Conservation (phyloP, 106 monocot species). For the Platanthera zijinensis region DNA sequence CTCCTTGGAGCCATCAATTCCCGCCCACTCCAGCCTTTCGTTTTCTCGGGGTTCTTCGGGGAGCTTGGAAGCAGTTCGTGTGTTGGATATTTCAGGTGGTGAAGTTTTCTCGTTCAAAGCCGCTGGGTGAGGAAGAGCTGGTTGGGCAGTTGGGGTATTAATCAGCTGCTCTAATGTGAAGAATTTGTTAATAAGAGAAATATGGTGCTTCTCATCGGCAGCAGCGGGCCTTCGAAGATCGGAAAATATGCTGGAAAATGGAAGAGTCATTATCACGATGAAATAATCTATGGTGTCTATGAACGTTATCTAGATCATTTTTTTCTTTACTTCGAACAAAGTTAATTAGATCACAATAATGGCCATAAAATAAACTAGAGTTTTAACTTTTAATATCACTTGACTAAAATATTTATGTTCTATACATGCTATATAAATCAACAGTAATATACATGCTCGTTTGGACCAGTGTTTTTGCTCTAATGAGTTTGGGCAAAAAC, state of each 20-base stretch:
- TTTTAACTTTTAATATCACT: too few relatives aligned
- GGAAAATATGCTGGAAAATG: constrained; percentile 64
- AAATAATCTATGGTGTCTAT: not conserved
- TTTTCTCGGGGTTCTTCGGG: constrained; percentile 15
- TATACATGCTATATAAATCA: too few relatives aligned
- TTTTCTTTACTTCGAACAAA: too few relatives aligned
- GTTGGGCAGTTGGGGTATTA: constrained; percentile 24
- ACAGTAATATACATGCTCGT: too few relatives aligned
- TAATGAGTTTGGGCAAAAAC: too few relatives aligned
- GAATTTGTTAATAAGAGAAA: constrained; percentile 54
- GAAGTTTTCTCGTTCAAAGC: constrained; percentile 19
- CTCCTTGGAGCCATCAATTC: constrained; percentile 47
- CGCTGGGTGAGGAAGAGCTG: constrained; percentile 9
- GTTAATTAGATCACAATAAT: too few relatives aligned
- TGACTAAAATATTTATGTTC: too few relatives aligned
- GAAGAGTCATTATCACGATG: not conserved
- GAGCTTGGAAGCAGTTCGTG: constrained; percentile 22
- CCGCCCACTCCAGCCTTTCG: constrained; percentile 77
- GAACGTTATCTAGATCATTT: too few relatives aligned
- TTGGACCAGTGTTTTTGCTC: too few relatives aligned
- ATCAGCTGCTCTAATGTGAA: constrained; percentile 61
- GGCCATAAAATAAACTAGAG: too few relatives aligned
- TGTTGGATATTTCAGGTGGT: constrained; percentile 12
- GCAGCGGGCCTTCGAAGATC: constrained; percentile 49
- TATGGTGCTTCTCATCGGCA: constrained; percentile 32